Evolutionary conservation across 164 flowering plant genomes (phyloP), one percentile per base, ranked within the genome.

Genomic region (Stephania cephalantha): DNA sequence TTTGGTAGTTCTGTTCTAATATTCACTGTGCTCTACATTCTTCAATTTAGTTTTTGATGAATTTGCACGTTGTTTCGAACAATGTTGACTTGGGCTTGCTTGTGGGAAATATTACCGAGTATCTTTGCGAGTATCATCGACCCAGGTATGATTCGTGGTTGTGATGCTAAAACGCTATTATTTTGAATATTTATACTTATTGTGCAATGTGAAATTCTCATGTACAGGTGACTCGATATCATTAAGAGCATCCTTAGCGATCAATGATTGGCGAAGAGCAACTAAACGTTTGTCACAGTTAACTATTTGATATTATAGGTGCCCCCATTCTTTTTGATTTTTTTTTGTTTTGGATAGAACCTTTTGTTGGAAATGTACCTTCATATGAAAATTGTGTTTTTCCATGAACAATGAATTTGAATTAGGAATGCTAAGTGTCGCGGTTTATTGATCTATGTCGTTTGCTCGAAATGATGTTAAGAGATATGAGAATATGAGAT

Each of bases 101-200:
- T 87, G 88, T 70, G 88, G 88, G 0, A 87, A 86, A 68, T 86
- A 86, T 72, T 88, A 61, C 76, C 74, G 90, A 73, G 90, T 88
- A n/a, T 0, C 82, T 82, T 46, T 88, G 89, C 81, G 46, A 85
- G 88, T 75, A 83, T 88, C 58, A 78, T 83, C 46, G 89, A 86
- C 69, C 86, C 90, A 45, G 15, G 71, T 69, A 71, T 46, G 12
- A 20, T n/a, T 15, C 13, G 15, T 50, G 11, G 55, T 10, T 50
- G 55, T 50, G 9, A 9, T 50, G 13, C 55, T 50, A 50, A 50
- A 50, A 50, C 9, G 15, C 55, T 50, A 15, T 50, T 50, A 8
- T 50, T 50, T 10, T 50, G 15, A 50, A 2, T 35, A 2, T 4
- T 35, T 50, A 9, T 50, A 9, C 55, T 50, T 11, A 50, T 12